These are phyloP conservation scores for Crucihimalaya himalaica DNA, from an alignment of 345 rosid species.

Conservation along the genomic window DNA sequence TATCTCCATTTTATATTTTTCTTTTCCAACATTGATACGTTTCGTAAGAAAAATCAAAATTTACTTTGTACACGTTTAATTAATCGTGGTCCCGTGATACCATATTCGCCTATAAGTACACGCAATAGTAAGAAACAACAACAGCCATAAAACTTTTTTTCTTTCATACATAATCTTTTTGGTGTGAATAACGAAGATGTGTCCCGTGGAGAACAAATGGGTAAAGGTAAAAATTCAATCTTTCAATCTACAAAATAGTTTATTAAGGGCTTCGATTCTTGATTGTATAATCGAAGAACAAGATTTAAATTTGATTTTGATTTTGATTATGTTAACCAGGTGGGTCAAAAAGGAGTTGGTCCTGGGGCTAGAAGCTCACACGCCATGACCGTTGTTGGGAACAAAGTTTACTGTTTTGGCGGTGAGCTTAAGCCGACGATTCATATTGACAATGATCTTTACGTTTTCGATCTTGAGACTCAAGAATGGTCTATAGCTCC, in stretches of 20 bases:
- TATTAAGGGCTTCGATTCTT: too few relatives aligned
- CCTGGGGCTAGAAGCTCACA: slow-evolving; percentile 45
- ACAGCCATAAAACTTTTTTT: background rate
- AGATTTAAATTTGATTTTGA: too few relatives aligned
- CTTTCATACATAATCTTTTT: background rate
- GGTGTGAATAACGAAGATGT: slow-evolving; percentile 15
- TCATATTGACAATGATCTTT: slow-evolving; percentile 38
- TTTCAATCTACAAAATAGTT: background rate
- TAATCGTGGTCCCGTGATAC: slow-evolving; percentile 3
- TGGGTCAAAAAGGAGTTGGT: slow-evolving; percentile 34
- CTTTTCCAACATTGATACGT: background rate
- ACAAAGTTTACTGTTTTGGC: slow-evolving; percentile 41
- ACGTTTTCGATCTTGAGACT: slow-evolving; percentile 37
- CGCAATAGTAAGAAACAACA: background rate
- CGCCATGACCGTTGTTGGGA: slow-evolving; percentile 34
- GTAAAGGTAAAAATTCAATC: slow-evolving; percentile 24
- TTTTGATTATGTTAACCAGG: background rate
- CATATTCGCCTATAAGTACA: slow-evolving; percentile 14
- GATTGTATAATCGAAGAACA: background rate
- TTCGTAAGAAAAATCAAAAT: background rate
- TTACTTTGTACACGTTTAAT: background rate
- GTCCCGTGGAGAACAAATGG: slow-evolving; percentile 34
- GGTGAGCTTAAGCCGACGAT: slow-evolving; percentile 44
- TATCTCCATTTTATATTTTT: background rate
- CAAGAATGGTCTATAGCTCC: slow-evolving; percentile 38